Evolutionary conservation across 2,329 filamentous ascomycete genomes (phyloP), one percentile per base, ranked within the genome.

Genomic region (Botryotinia globosa): DNA sequence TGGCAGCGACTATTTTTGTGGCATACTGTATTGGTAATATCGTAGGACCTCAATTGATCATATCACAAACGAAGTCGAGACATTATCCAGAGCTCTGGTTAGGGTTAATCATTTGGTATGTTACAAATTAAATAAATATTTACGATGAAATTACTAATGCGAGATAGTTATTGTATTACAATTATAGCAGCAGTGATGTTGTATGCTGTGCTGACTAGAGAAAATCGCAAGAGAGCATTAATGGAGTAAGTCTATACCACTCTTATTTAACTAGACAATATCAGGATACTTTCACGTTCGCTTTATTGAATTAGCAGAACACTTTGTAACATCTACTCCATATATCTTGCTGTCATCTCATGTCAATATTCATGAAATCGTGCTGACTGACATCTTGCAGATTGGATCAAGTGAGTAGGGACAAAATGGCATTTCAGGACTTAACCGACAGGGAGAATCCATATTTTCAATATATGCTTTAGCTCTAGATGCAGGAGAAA

Each of bases 1-100:
- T 92, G 85, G 90, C 91, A 0, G 89, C 90, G 0, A 89, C 89
- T 0, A 90, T 92, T 1, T 94, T 94, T 75, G 90, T 92, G 0
- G 91, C 90, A 0, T 94, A 94, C 78, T 92, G 90, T 72, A 89
- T 94, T 10, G 88, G 91, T 1, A 94, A 94, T 77, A 94, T 94
- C 68, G 88, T 94, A 37, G 91, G 91, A 0, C 92, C 92, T 5
- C 90, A 92, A 81, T 83, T 94, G 56, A 87, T 94, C 58, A 88
- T 87, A 77, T 89, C 86, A n/a, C 83, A 91, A 80, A 90, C 89
- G 0, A 90, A 90, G 75, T 81, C 79, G 0, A 79, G 86, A 65
- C 92, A 94, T 80, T 94, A 94, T 78, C 91, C 92, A 0, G 87
- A 89, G 76, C 79, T 94, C 14, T 94, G 91, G 91, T 83, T 87